Evolutionary conservation across 805 yeast species (phyloP).

Genomic region (Wickerhamiella qilinensis): DNA sequence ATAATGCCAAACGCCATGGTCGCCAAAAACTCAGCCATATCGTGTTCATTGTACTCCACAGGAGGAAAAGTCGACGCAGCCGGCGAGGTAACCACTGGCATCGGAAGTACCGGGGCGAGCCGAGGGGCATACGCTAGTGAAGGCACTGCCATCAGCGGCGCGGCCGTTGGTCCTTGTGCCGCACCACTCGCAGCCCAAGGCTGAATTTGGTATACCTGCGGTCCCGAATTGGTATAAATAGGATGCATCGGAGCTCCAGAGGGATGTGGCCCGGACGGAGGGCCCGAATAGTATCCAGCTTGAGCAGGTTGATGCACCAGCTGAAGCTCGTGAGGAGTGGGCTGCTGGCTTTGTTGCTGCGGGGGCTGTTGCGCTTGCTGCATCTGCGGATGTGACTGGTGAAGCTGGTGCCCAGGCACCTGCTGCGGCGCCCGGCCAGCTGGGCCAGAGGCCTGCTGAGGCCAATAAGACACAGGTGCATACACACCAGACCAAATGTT

Average conservation of each 20-base stretch:
- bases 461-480: not conserved
- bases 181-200: not conserved
- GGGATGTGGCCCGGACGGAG: not conserved
- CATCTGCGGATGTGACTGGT: not conserved
- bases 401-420: too few relatives aligned
- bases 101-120: constrained; percentile 3
- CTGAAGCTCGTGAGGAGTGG: too few relatives aligned
- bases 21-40: constrained; percentile 67
- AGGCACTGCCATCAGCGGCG: not conserved
- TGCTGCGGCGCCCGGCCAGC: too few relatives aligned
- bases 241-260: not conserved
- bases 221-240: not conserved
- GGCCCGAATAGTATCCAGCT: too few relatives aligned
- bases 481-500: not conserved
- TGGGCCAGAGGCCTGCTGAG: too few relatives aligned
- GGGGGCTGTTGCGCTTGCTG: not conserved
- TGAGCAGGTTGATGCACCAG: too few relatives aligned
- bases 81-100: not conserved
- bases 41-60: constrained; percentile 54
- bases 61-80: constrained; percentile 7
- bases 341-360: too few relatives aligned
- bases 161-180: not conserved
- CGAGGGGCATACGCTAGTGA: constrained; percentile 5
- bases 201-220: not conserved
- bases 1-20: constrained; percentile 48